phyloP scores from a whole-genome alignment of 148 eudicot species.

The Beta vulgaris region DNA sequence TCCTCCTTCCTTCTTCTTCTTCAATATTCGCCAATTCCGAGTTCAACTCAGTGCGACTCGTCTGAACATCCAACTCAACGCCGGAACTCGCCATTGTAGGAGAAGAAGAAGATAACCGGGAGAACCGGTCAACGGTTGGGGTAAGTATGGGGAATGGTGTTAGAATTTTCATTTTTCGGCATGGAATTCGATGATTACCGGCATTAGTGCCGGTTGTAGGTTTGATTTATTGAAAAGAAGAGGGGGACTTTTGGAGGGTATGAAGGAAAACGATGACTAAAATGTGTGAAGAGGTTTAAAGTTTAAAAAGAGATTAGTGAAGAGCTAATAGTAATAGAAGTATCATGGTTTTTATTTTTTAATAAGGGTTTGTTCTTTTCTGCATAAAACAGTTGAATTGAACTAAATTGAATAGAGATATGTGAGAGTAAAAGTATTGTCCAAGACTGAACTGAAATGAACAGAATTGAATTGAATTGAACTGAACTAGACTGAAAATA shows the following conservation, averaged over 20 bases:
- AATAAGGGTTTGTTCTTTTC: too few species aligned
- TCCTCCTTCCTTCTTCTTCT: constrained; percentile 29
- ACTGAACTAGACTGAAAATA: too few species aligned
- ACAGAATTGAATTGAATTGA: too few species aligned
- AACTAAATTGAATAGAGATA: too few species aligned
- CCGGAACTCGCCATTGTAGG: constrained; percentile 34
- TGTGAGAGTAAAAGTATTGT: too few species aligned
- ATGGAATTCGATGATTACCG: not conserved
- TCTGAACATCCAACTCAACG: constrained; percentile 24
- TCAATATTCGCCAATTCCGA: constrained; percentile 27
- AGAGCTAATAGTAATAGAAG: too few species aligned
- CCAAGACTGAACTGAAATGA: too few species aligned
- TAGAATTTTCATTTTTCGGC: constrained; percentile 32
- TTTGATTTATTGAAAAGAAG: not conserved
- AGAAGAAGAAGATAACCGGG: constrained; percentile 37
- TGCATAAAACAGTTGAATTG: too few species aligned
- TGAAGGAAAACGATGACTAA: not conserved
- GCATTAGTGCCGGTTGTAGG: constrained; percentile 13
- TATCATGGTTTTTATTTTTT: too few species aligned
- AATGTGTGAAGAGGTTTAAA: not conserved
- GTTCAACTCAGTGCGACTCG: constrained; percentile 19
- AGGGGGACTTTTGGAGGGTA: not conserved
- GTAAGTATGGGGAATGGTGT: constrained; percentile 28
- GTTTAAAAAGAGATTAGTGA: not conserved
- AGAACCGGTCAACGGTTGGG: constrained; percentile 23